phyloP scores from a whole-genome alignment of 768 basidiomycete genomes.

The Calocybe indica region DNA sequence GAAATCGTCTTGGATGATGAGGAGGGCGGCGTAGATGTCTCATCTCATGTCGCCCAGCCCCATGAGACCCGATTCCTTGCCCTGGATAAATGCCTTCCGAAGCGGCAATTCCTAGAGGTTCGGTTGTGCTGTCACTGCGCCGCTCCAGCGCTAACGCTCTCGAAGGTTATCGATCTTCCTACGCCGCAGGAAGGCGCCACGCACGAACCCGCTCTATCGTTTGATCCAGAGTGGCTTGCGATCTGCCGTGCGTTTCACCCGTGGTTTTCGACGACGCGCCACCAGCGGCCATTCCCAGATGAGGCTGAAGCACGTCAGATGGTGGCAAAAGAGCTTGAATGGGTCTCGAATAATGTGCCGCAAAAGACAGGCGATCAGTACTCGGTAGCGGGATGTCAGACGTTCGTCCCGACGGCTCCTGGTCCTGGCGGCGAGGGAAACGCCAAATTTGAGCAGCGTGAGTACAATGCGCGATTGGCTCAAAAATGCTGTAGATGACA shows the following conservation, averaged over 20 bases:
- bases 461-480: conserved; percentile 31
- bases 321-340: conserved; percentile 54
- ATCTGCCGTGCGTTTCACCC: conserved; percentile 85
- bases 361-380: conserved; percentile 26
- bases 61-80: conserved; percentile 76
- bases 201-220: conserved; percentile 42
- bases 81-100: conserved; percentile 82
- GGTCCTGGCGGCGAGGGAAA: conserved; percentile 26
- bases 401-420: conserved; percentile 64
- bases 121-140: conserved; percentile 1
- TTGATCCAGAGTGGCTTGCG: conserved; percentile 91
- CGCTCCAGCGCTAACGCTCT: neutral
- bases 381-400: conserved; percentile 51
- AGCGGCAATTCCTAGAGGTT: conserved; percentile 79
- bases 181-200: conserved; percentile 12
- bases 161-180: conserved; percentile 69
- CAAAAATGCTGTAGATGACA: conserved; percentile 1
- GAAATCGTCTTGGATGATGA: conserved; percentile 36
- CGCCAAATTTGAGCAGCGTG: conserved; percentile 24
- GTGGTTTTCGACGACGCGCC: conserved; percentile 51
- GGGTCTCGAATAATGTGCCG: conserved; percentile 60
- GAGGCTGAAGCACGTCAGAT: conserved; percentile 43
- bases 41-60: conserved; percentile 9
- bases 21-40: conserved; percentile 18
- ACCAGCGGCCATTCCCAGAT: conserved; percentile 56